Percentiles rank a stretch among this genome's conserved stretches.
phyloP scores from a whole-genome alignment of 306 rosid genomes.

The Senna siamea region DNA sequence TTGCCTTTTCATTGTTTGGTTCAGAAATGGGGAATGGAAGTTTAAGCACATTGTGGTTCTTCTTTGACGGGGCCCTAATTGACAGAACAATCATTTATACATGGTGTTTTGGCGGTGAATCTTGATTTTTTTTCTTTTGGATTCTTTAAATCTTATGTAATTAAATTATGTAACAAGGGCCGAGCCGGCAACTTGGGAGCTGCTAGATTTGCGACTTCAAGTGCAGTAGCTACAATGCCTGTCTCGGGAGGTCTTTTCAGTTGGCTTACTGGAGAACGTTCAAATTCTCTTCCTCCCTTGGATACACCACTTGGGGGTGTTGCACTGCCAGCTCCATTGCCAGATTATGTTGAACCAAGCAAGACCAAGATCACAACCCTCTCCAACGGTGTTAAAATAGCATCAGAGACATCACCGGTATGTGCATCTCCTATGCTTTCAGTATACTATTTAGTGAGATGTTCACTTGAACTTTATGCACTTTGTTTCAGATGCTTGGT shows the following conservation, averaged over 20 bases:
- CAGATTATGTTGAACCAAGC: slow-evolving; percentile 64
- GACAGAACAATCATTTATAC: background rate
- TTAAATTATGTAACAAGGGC: slow-evolving; percentile 38
- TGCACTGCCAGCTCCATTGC: slow-evolving; percentile 54
- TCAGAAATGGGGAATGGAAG: slow-evolving; percentile 7
- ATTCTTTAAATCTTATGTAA: slow-evolving; percentile 1
- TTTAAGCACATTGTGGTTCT: slow-evolving; percentile 41
- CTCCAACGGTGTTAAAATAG: slow-evolving; percentile 65
- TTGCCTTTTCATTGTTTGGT: slow-evolving; percentile 5
- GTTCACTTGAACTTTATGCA: background rate
- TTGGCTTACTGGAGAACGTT: slow-evolving; percentile 63
- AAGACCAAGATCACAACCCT: slow-evolving; percentile 64
- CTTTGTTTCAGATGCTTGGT: slow-evolving; percentile 15
- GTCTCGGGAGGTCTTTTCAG: slow-evolving; percentile 56
- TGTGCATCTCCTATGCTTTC: slow-evolving; percentile 16
- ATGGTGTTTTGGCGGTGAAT: background rate
- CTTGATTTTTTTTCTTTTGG: background rate
- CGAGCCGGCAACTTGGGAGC: slow-evolving; percentile 50
- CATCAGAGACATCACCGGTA: slow-evolving; percentile 64
- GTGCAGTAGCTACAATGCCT: slow-evolving; percentile 55
- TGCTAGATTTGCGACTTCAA: slow-evolving; percentile 55
- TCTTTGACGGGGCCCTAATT: background rate
- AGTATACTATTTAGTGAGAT: background rate
- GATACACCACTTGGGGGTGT: slow-evolving; percentile 58
- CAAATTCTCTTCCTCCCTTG: slow-evolving; percentile 54